phyloP scores from a whole-genome alignment of 495 filamentous ascomycete species.

The Daldinia decipiens region DNA sequence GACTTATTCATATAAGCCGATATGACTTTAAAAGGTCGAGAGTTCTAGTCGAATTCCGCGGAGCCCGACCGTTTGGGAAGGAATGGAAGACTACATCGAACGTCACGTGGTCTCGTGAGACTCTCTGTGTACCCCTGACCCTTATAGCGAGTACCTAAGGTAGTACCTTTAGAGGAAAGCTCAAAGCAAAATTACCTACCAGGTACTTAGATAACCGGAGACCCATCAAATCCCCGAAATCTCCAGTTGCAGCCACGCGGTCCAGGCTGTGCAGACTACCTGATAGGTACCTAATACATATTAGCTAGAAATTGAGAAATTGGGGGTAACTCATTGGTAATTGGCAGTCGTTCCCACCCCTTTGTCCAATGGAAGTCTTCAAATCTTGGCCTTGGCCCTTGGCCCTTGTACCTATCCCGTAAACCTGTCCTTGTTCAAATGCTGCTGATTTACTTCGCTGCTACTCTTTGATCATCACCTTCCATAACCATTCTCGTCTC shows the following conservation, averaged over 20 bases:
- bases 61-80: conserved; percentile 16
- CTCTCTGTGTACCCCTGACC: conserved; percentile 12
- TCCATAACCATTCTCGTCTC: conserved; percentile 36
- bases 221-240: conserved; percentile 27
- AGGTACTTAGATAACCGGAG: conserved; percentile 16
- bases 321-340: conserved; percentile 3
- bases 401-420: conserved; percentile 3
- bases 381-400: background rate
- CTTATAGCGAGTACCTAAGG: conserved; percentile 3
- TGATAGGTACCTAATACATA: background rate
- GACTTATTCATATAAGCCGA: conserved; percentile 22
- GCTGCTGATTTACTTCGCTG: conserved; percentile 9
- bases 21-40: background rate
- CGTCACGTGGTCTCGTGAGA: conserved; percentile 39
- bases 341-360: background rate
- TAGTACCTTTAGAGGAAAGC: conserved; percentile 5
- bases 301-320: conserved; percentile 3
- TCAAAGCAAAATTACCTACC: conserved; percentile 15
- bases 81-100: conserved; percentile 11
- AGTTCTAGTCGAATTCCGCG: conserved; percentile 3
- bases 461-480: conserved; percentile 39
- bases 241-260: conserved; percentile 19
- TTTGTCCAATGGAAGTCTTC: conserved; percentile 2
- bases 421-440: conserved; percentile 20
- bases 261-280: conserved; percentile 3